phyloP scores from a whole-genome alignment of 2,329 filamentous ascomycete species.

The Penicillium hesseltinei region DNA sequence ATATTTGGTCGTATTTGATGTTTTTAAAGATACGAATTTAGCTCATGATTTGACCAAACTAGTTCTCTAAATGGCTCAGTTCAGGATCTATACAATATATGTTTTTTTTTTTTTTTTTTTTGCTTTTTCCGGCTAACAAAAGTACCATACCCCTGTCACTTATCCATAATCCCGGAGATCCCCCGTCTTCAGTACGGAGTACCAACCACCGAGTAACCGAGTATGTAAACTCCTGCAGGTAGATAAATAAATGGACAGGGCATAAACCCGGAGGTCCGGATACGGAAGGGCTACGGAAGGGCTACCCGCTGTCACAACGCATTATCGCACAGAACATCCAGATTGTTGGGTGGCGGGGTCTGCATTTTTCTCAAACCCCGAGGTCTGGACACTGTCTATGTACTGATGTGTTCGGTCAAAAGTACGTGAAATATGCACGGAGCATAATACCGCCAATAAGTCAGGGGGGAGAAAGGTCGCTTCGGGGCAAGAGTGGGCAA shows the following conservation, averaged over 20 bases:
- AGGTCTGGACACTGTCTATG: background rate
- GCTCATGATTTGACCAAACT: background rate
- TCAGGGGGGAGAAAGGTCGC: background rate
- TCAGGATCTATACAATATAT: background rate
- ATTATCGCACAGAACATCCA: background rate
- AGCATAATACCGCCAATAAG: background rate
- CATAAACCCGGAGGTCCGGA: background rate
- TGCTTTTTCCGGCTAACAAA: background rate
- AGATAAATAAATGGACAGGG: background rate
- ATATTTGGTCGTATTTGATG: background rate
- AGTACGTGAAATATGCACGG: background rate
- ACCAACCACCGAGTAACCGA: background rate
- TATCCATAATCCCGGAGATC: background rate
- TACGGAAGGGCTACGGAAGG: background rate
- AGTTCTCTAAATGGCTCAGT: background rate
- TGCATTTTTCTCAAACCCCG: background rate
- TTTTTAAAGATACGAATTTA: background rate
- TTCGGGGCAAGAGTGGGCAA: background rate
- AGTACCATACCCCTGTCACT: background rate
- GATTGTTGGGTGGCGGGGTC: background rate
- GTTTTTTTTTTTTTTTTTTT: background rate
- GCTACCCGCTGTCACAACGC: conserved; percentile 3
- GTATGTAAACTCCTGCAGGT: background rate
- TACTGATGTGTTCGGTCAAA: background rate
- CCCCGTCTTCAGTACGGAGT: background rate